Evolutionary conservation across 768 basidiomycete species (phyloP), one percentile per base, ranked within the genome.

Genomic region (Amanita phalloides): DNA sequence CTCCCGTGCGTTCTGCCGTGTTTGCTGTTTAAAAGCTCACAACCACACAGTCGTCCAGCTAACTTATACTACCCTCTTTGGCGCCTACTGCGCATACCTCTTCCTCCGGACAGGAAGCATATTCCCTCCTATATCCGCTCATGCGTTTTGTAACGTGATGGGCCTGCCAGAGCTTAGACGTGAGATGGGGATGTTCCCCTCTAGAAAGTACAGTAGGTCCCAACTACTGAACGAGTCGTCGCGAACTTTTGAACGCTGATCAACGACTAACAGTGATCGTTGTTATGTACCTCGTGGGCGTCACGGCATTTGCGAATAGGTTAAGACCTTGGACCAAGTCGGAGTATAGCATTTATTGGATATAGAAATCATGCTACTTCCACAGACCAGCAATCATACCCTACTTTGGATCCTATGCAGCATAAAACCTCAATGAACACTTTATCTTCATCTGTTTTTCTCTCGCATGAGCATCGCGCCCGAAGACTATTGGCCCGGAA

Each of bases 101-200:
- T 91, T 93, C 68, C 72, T 95, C 6, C 81, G 87, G 45, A 92
- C 93, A 3, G 81, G 85, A 13, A 93, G 91, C 4, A 67, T 97
- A 53, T 65, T 85, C 28, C 85, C 92, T 1, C 73, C 93, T 2
- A 74, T 93, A 50, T 66, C 76, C 7, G 81, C 91, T 0, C 96
- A 99, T 62, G 68, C 86, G 1, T 95, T 92, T 62, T 98, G 96
- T 72, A 99, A 99, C 62, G 64, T 87, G 46, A 94, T 97, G 90
- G 94, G 94, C 1, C 60, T 97, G 26, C 96, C 95, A 2, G 74
- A 82, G 48, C 74, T 85, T 23, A 61, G 56, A 0, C 65, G 69
- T 28, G 90, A 92, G 53, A 59, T 88, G 33, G 58, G 59, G 37
- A 64, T 67, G 50, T 81, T 76, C 58, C 82, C 82, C 0, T 60